These are phyloP conservation scores for Pyrus hybrid DNA, from an alignment of 331 rosid genomes.

Conservation along the genomic window DNA sequence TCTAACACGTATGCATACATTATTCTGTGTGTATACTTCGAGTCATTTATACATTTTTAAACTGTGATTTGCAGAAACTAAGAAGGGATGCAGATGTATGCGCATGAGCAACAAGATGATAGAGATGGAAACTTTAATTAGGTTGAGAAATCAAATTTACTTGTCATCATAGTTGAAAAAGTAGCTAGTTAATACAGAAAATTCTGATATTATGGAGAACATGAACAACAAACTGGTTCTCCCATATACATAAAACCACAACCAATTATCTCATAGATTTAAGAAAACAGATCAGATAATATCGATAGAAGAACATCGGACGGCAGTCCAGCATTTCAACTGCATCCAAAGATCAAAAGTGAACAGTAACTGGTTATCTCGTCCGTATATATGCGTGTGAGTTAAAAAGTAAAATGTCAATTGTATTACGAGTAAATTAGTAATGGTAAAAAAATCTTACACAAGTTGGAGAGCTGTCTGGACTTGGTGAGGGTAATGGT, in stretches of 20 bases:
- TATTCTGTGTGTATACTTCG: background rate
- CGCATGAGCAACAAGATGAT: background rate
- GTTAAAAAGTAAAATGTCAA: background rate
- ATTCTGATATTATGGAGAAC: background rate
- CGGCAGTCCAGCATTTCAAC: slow-evolving; percentile 11
- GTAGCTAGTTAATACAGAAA: slow-evolving; percentile 7
- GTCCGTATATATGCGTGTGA: background rate
- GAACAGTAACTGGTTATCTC: background rate
- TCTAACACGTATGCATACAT: background rate
- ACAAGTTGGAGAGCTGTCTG: slow-evolving; percentile 80
- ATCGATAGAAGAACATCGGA: background rate
- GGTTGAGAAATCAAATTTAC: background rate
- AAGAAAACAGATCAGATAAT: background rate
- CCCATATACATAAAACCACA: background rate
- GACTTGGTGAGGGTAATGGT: slow-evolving; percentile 52
- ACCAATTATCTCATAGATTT: background rate
- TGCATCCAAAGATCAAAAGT: slow-evolving; percentile 4
- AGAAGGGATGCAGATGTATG: background rate
- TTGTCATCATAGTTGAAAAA: background rate
- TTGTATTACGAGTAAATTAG: background rate
- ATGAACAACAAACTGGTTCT: slow-evolving; percentile 1
- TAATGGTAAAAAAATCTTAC: slow-evolving; percentile 27
- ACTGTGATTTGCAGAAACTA: background rate
- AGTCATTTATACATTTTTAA: too few species aligned
- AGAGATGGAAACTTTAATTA: background rate